A percentile compares a stretch with the other conserved stretches of the same genome.
These are phyloP conservation scores for Cucurbita ficifolia DNA, from an alignment of 306 rosid genomes.

Conservation along the genomic window DNA sequence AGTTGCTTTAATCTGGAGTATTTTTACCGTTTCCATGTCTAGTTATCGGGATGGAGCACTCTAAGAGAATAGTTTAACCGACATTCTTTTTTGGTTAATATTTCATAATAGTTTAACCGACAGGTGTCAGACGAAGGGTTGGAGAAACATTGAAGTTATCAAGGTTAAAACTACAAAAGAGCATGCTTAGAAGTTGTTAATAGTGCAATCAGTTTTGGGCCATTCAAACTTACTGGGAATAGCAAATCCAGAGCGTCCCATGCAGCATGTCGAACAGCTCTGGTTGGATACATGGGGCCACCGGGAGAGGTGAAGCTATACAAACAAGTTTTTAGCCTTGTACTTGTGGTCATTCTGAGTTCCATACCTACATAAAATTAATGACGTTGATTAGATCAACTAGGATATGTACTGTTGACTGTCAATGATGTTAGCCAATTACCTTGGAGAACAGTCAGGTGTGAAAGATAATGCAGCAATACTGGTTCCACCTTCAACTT, in stretches of 20 bases:
- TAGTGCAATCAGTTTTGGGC: neutral
- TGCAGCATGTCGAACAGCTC: slow-evolving; percentile 98
- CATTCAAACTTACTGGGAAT: slow-evolving; percentile 53
- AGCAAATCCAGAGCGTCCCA: slow-evolving; percentile 89
- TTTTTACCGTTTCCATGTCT: neutral
- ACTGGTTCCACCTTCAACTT: slow-evolving; percentile 96
- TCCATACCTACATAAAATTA: slow-evolving; percentile 51
- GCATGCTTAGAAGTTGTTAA: neutral
- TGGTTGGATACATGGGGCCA: slow-evolving; percentile 94
- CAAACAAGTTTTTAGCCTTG: slow-evolving; percentile 73
- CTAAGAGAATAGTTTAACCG: neutral
- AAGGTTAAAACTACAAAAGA: neutral
- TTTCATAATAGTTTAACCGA: neutral
- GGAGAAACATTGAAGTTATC: neutral
- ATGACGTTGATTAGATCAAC: slow-evolving; percentile 7
- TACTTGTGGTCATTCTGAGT: slow-evolving; percentile 86
- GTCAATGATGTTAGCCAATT: slow-evolving; percentile 3
- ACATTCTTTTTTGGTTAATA: neutral
- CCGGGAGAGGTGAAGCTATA: slow-evolving; percentile 95
- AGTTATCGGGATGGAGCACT: neutral
- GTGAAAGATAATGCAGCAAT: slow-evolving; percentile 75
- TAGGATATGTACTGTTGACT: neutral
- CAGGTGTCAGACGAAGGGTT: neutral
- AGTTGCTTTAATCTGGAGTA: neutral
- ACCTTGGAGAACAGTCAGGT: slow-evolving; percentile 68